Percentiles rank a stretch among this genome's conserved stretches.
Evolutionary conservation across 345 rosid genomes (phyloP).

Genomic region (Syzygium aromaticum): DNA sequence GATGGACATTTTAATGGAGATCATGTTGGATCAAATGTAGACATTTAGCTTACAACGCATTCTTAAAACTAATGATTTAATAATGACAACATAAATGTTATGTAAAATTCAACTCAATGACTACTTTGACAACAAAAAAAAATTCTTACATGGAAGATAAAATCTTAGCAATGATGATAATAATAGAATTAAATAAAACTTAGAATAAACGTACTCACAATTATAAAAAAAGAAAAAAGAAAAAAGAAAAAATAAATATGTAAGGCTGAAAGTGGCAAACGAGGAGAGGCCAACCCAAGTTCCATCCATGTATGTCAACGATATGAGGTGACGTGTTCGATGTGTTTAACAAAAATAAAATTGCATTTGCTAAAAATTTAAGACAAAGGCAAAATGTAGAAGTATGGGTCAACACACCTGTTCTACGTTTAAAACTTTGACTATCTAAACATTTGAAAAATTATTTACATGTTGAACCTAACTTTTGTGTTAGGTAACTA

Average conservation of each 20-base stretch:
- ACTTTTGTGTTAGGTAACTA: background rate
- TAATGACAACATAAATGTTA: background rate
- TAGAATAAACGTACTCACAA: background rate
- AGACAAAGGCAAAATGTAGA: no score
- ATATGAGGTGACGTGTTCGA: no score
- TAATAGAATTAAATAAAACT: no score
- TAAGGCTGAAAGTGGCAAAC: background rate
- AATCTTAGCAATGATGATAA: background rate
- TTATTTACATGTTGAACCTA: background rate
- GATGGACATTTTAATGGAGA: background rate
- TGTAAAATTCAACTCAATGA: background rate
- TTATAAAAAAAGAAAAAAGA: no score
- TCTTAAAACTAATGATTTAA: background rate
- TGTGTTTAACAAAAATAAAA: no score
- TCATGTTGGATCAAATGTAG: background rate
- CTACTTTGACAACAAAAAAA: background rate
- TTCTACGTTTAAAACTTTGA: background rate
- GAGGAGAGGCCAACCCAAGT: background rate
- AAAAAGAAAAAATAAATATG: no score
- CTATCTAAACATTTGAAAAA: background rate
- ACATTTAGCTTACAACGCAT: background rate
- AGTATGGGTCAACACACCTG: no score
- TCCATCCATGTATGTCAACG: no score
- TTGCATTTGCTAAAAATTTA: no score
- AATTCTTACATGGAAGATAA: background rate